These are phyloP conservation scores for Stachybotrys echinatus DNA, from an alignment of 2,329 filamentous ascomycete genomes.

Conservation along the genomic window DNA sequence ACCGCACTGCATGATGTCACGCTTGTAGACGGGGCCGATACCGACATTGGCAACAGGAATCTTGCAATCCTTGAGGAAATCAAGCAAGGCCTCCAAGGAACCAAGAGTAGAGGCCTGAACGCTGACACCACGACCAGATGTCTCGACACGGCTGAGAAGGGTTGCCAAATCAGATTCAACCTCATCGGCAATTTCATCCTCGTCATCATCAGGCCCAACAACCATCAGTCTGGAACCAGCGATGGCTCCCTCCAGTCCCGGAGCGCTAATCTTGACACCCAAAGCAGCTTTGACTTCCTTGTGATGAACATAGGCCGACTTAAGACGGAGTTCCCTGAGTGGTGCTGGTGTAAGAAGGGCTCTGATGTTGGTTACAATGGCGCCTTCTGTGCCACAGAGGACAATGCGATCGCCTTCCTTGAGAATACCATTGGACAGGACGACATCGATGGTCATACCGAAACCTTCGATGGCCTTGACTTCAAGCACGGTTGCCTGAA, in stretches of 20 bases:
- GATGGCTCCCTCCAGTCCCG: slow-evolving; percentile 92
- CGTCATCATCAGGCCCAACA: slow-evolving; percentile 90
- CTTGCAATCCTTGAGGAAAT: slow-evolving; percentile 94
- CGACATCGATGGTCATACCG: slow-evolving; percentile 96
- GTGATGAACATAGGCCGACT: slow-evolving; percentile 96
- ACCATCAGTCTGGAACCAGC: slow-evolving; percentile 93
- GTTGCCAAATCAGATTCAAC: slow-evolving; percentile 92
- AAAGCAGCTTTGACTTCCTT: slow-evolving; percentile 98
- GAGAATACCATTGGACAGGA: slow-evolving; percentile 92
- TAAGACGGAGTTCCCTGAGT: slow-evolving; percentile 89
- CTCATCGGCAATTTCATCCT: slow-evolving; percentile 94
- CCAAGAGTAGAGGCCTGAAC: slow-evolving; percentile 97
- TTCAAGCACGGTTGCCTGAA: slow-evolving; percentile 95
- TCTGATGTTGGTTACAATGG: slow-evolving; percentile 91
- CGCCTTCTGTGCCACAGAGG: slow-evolving; percentile 91
- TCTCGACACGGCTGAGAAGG: slow-evolving; percentile 86
- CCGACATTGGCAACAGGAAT: slow-evolving; percentile 97
- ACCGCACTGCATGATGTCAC: slow-evolving; percentile 92
- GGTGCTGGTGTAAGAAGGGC: slow-evolving; percentile 89
- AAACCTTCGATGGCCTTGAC: slow-evolving; percentile 99
- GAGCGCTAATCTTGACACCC: slow-evolving; percentile 97
- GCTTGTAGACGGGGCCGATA: slow-evolving; percentile 96
- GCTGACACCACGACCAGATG: slow-evolving; percentile 87
- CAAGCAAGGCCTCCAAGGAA: slow-evolving; percentile 90
- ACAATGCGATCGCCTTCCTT: slow-evolving; percentile 93